Evolutionary conservation across 768 basidiomycete species (phyloP).

Genomic region (Lactarius evosmus): DNA sequence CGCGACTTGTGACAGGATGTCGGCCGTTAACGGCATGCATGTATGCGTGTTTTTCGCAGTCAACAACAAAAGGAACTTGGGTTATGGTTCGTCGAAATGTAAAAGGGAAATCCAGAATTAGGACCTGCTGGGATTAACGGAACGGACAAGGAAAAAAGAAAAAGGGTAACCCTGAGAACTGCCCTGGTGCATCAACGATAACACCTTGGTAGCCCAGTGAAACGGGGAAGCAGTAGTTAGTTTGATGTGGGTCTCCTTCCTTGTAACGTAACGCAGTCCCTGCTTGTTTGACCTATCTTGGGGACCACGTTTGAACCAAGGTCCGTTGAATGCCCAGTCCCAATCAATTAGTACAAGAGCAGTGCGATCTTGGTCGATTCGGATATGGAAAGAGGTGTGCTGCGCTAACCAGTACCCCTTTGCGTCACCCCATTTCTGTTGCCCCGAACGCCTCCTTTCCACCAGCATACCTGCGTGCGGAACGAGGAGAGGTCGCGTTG

Average conservation of each 20-base stretch:
- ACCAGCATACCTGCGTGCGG: neutral
- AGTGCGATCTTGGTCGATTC: too few species aligned
- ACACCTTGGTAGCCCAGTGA: neutral
- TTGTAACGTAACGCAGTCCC: slow-evolving; percentile 7
- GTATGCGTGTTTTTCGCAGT: neutral
- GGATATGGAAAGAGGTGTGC: neutral
- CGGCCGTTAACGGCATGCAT: neutral
- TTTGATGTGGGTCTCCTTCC: slow-evolving; percentile 2
- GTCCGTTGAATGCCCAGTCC: neutral
- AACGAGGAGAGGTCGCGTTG: neutral
- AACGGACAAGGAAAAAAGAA: neutral
- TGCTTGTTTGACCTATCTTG: neutral
- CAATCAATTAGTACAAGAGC: neutral
- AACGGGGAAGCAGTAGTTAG: neutral
- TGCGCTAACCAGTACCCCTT: neutral
- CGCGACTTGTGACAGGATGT: neutral
- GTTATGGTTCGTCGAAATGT: neutral
- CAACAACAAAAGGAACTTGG: neutral
- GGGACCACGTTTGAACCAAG: neutral
- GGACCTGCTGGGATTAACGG: neutral
- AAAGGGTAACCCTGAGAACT: neutral
- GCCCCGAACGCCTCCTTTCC: neutral
- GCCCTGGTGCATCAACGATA: neutral
- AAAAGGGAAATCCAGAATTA: neutral
- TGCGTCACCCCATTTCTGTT: neutral